A percentile compares a stretch with the other conserved stretches of the same genome.
These are phyloP conservation scores for Chalciporus sp. DNA, from an alignment of 1,284 basidiomycete species.

Conservation along the genomic window DNA sequence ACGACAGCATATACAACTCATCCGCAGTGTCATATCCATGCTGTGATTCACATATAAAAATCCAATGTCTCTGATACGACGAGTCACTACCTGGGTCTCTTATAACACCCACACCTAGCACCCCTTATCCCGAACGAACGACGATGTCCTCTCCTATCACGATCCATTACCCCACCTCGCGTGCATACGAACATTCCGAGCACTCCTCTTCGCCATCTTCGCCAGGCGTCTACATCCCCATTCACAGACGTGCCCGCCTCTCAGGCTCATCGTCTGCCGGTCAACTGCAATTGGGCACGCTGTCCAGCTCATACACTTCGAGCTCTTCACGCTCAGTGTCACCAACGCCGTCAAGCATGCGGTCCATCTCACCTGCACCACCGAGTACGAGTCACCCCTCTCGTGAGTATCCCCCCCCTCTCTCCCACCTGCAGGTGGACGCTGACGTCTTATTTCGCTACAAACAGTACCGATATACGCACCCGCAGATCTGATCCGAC, in stretches of 20 bases:
- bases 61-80: not conserved
- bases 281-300: not conserved
- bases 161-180: not conserved
- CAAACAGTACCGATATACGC: slow-evolving; percentile 24
- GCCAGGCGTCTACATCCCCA: slow-evolving; percentile 24
- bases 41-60: slow-evolving; percentile 14
- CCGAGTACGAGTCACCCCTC: not conserved
- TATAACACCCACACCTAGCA: not conserved
- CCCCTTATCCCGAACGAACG: not conserved
- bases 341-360: not conserved
- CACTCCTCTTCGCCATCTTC: not conserved
- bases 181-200: not conserved
- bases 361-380: slow-evolving; percentile 3
- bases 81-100: not conserved
- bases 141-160: slow-evolving; percentile 24
- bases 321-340: slow-evolving; percentile 14
- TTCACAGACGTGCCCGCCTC: slow-evolving; percentile 22
- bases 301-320: slow-evolving; percentile 8
- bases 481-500: slow-evolving; percentile 25
- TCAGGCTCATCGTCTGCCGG: not conserved
- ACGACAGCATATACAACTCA: not conserved
- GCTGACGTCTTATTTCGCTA: not conserved
- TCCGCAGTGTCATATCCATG: no score
- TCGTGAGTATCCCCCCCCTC: slow-evolving; percentile 15
- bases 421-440: not conserved